phyloP scores from a whole-genome alignment of 2,329 filamentous ascomycete species.

The Alternaria conjuncta region DNA sequence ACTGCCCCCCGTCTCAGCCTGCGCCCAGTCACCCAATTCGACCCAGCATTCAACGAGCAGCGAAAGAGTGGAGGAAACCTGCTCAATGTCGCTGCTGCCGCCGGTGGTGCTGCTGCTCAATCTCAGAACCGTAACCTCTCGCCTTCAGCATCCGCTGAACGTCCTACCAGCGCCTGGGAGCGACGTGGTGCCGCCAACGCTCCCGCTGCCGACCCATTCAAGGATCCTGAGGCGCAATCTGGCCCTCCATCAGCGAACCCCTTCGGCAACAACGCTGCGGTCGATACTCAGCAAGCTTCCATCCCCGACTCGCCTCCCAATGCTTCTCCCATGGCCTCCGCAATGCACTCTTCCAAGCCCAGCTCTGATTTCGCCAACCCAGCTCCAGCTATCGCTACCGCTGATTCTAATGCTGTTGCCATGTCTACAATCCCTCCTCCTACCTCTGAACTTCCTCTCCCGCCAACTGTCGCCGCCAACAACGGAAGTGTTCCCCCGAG shows the following conservation, averaged over 20 bases:
- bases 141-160: conserved; percentile 21
- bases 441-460: conserved; percentile 22
- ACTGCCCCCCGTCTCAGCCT: conserved; percentile 82
- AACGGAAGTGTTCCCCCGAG: conserved; percentile 54
- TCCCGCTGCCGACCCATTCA: conserved; percentile 73
- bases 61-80: conserved; percentile 49
- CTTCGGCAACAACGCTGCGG: conserved; percentile 47
- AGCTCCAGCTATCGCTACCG: conserved; percentile 50
- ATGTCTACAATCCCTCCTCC: conserved; percentile 38
- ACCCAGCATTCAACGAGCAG: conserved; percentile 66
- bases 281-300: conserved; percentile 42
- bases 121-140: conserved; percentile 28
- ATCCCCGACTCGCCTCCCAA: conserved; percentile 36
- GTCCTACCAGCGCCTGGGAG: conserved; percentile 48
- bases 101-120: conserved; percentile 32
- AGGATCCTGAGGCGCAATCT: conserved; percentile 48
- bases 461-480: conserved; percentile 60
- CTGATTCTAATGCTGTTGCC: conserved; percentile 49
- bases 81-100: conserved; percentile 38
- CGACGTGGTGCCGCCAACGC: conserved; percentile 46
- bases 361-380: conserved; percentile 39
- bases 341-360: conserved; percentile 31
- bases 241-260: conserved; percentile 63
- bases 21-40: conserved; percentile 82
- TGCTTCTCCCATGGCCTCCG: conserved; percentile 23